A percentile compares a stretch with the other conserved stretches of the same genome.
These are phyloP conservation scores for Xylaria sp. DNA, from an alignment of 2,329 filamentous ascomycete species.

Conservation along the genomic window DNA sequence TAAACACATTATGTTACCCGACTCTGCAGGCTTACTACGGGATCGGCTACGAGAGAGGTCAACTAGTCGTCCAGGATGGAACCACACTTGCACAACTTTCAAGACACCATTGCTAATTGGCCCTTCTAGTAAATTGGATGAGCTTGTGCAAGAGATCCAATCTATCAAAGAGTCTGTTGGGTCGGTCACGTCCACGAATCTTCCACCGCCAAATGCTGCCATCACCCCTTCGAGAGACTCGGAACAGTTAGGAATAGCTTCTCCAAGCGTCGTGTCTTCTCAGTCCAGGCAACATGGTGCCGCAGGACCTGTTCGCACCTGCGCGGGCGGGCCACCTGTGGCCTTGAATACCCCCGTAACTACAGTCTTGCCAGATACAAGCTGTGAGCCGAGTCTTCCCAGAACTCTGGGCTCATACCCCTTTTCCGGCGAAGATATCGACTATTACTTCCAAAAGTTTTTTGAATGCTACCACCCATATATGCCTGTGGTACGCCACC, in stretches of 20 bases:
- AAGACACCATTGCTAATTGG: conserved; percentile 21
- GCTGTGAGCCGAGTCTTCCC: conserved; percentile 49
- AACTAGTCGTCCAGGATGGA: not conserved
- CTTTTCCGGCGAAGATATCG: conserved; percentile 64
- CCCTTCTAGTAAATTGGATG: conserved; percentile 63
- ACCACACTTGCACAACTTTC: not conserved
- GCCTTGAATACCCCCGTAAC: conserved; percentile 48
- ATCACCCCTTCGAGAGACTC: conserved; percentile 39
- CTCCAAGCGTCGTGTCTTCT: conserved; percentile 36
- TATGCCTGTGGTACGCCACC: conserved; percentile 62
- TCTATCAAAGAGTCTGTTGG: conserved; percentile 65
- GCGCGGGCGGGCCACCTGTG: conserved; percentile 43
- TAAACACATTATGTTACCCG: not conserved
- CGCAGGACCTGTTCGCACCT: conserved; percentile 6
- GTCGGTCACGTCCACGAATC: conserved; percentile 33
- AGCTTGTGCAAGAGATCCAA: conserved; percentile 65
- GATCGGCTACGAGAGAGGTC: not conserved
- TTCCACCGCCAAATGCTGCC: conserved; percentile 36
- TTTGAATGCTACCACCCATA: conserved; percentile 65
- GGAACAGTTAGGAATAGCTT: conserved; percentile 40
- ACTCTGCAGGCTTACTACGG: not conserved
- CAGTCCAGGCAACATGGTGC: conserved; percentile 27
- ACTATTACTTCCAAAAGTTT: conserved; percentile 68
- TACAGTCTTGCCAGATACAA: conserved; percentile 36
- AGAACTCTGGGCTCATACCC: conserved; percentile 60